A percentile compares a stretch with the other conserved stretches of the same genome.
Evolutionary conservation across 2,329 filamentous ascomycete genomes (phyloP).

Genomic region (Talaromyces amestolkiae): DNA sequence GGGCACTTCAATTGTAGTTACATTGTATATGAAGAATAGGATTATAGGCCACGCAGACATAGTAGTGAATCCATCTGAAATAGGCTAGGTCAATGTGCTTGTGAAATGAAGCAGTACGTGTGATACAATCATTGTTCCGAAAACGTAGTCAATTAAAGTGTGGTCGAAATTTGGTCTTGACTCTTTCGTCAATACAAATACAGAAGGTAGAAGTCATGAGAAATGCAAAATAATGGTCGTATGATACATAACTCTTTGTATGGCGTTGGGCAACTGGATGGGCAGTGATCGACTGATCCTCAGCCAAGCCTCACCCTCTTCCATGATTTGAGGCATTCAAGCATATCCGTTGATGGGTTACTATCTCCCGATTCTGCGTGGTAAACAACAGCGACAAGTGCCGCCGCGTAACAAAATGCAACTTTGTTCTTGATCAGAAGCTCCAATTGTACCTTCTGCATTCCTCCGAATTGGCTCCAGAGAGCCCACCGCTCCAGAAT

Average conservation of each 20-base stretch:
- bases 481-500: conserved; percentile 30
- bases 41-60: not conserved
- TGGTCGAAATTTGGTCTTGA: not conserved
- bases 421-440: conserved; percentile 24
- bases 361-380: conserved; percentile 22
- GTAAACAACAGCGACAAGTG: conserved; percentile 26
- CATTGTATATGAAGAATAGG: not conserved
- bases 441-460: conserved; percentile 27
- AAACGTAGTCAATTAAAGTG: not conserved
- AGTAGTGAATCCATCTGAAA: not conserved
- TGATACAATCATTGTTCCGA: not conserved
- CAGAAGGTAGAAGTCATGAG: no score
- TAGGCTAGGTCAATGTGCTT: not conserved
- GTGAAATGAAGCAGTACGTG: no score
- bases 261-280: no score
- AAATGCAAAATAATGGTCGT: no score
- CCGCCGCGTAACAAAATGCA: conserved; percentile 29
- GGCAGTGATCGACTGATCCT: no score
- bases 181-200: not conserved
- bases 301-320: conserved; percentile 31
- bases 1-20: not conserved
- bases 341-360: conserved; percentile 28
- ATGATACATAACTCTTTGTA: no score
- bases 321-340: conserved; percentile 31
- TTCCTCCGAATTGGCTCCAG: conserved; percentile 28